Evolutionary conservation across 192 early-diverging fungal genomes (phyloP).

Genomic region (Coemansia furcata): DNA sequence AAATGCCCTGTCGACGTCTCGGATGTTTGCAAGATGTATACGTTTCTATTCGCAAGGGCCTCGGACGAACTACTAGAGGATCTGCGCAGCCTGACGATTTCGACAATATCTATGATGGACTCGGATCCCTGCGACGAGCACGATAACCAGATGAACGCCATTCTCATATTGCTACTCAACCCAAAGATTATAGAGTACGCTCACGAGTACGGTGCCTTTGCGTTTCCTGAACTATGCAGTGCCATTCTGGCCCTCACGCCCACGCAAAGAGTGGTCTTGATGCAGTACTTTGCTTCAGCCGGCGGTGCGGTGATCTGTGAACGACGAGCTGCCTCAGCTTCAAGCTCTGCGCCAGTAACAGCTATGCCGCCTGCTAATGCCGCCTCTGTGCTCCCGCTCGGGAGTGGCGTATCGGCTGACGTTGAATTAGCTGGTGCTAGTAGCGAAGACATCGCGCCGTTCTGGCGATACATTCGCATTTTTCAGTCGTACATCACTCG

Average conservation of each 20-base stretch:
- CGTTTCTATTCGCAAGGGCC: constrained; percentile 5
- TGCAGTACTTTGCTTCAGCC: constrained; percentile 34
- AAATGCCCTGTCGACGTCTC: constrained; percentile 46
- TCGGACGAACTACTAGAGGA: constrained; percentile 23
- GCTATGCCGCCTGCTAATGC: background rate
- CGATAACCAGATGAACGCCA: constrained; percentile 40
- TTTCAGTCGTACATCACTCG: constrained; percentile 43
- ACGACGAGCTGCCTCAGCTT: background rate
- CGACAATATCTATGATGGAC: constrained; percentile 26
- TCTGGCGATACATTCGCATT: constrained; percentile 22
- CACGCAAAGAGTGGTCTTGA: constrained; percentile 23
- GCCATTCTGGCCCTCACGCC: constrained; percentile 28
- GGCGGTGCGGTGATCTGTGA: background rate
- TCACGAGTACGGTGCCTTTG: constrained; percentile 14
- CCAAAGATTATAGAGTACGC: constrained; percentile 38
- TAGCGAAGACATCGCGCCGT: constrained; percentile 10
- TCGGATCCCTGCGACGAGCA: constrained; percentile 48
- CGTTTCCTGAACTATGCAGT: constrained; percentile 49
- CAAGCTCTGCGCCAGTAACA: background rate
- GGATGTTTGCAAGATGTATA: constrained; percentile 35
- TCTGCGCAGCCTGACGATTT: constrained; percentile 28
- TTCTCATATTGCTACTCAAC: constrained; percentile 45
- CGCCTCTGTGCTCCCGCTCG: background rate
- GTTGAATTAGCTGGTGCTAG: background rate
- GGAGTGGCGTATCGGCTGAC: background rate